Evolutionary conservation across 306 rosid genomes (phyloP).

Genomic region (Cucurbita argyrosperma): DNA sequence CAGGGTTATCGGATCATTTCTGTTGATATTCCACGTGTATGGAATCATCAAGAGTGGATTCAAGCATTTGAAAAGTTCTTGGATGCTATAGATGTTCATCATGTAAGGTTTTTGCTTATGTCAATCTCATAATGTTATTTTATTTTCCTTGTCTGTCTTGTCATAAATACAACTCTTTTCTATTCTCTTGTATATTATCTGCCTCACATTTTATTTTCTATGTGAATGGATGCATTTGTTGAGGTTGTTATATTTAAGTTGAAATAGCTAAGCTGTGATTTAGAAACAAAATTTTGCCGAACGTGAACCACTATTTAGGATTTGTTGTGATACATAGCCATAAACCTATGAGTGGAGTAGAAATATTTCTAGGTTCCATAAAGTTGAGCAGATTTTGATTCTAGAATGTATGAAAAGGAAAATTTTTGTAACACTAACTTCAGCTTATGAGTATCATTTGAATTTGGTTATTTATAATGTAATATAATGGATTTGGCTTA

Average conservation of each 20-base stretch:
- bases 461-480: not conserved
- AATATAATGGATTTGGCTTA: not conserved
- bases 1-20: constrained; percentile 96
- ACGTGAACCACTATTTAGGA: not conserved
- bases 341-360: not conserved
- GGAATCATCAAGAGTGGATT: constrained; percentile 92
- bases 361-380: not conserved
- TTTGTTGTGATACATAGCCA: not conserved
- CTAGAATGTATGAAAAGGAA: not conserved
- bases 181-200: not conserved
- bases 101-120: constrained; percentile 33
- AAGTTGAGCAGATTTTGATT: not conserved
- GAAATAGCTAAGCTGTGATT: not conserved
- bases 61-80: constrained; percentile 93
- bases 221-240: not conserved
- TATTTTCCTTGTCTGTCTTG: not conserved
- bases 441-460: not conserved
- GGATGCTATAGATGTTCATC: constrained; percentile 98
- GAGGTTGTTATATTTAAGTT: not conserved
- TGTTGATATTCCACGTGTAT: constrained; percentile 87
- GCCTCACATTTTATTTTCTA: not conserved
- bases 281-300: not conserved
- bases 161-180: not conserved
- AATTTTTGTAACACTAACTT: not conserved
- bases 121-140: not conserved